A percentile compares a stretch with the other conserved stretches of the same genome.
Evolutionary conservation across 2,329 filamentous ascomycete genomes (phyloP).

Genomic region (Fusarium sp.): DNA sequence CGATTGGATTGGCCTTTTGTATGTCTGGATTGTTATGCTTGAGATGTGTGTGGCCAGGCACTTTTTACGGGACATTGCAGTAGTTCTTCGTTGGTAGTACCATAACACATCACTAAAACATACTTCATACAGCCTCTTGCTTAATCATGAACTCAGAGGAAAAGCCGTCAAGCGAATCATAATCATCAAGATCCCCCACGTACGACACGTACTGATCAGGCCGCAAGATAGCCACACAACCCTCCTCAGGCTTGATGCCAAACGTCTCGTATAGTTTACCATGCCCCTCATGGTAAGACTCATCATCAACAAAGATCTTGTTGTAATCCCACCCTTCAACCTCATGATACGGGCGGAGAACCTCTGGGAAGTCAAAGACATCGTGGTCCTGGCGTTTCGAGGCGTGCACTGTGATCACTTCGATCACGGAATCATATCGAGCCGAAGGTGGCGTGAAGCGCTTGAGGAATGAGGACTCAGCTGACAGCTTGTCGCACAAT

Average conservation of each 20-base stretch:
- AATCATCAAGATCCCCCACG: constrained; percentile 50
- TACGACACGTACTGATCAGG: constrained; percentile 74
- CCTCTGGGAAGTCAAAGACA: constrained; percentile 49
- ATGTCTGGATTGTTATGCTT: neutral
- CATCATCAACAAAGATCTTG: constrained; percentile 65
- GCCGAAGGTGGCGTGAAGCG: constrained; percentile 1
- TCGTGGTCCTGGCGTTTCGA: constrained; percentile 59
- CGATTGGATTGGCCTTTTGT: neutral
- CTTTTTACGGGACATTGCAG: too few species aligned
- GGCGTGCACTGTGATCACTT: constrained; percentile 69
- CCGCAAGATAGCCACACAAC: constrained; percentile 67
- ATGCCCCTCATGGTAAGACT: constrained; percentile 62
- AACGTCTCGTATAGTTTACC: constrained; percentile 64
- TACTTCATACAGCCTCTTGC: neutral
- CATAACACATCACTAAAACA: neutral
- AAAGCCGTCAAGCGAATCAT: neutral
- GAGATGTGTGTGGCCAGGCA: too few species aligned
- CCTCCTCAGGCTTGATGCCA: constrained; percentile 60
- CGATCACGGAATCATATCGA: constrained; percentile 54
- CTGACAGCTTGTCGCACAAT: constrained; percentile 47
- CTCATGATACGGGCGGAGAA: constrained; percentile 59
- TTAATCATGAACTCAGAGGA: neutral
- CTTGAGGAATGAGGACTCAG: constrained; percentile 12
- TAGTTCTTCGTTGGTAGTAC: too few species aligned
- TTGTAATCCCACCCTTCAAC: constrained; percentile 64